Conservation (phyloP, 2,329 filamentous ascomycete species). For the Nannizzia gypsea region DNA sequence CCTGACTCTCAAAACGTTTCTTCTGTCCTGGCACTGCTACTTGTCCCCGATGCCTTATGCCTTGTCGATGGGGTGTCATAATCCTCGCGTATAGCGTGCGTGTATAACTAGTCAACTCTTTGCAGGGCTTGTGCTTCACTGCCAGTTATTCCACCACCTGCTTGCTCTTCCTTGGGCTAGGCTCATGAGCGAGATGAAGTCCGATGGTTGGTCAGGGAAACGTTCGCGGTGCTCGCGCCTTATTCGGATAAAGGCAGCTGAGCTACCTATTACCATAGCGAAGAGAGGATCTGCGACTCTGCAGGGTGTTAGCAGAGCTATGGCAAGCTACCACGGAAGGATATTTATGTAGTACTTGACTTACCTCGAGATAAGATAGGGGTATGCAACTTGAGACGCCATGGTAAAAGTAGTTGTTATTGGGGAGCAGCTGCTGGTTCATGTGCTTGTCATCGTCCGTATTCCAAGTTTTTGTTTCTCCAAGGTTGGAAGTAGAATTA, state of each 20-base stretch:
- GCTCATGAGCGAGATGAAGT: constrained; percentile 22
- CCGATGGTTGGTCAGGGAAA: constrained; percentile 26
- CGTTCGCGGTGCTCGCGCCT: constrained; percentile 43
- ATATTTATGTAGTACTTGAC: neutral
- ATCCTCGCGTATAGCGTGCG: neutral
- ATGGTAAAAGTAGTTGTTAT: neutral
- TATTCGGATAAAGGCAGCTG: constrained; percentile 43
- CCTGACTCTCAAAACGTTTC: neutral
- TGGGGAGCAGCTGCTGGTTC: neutral
- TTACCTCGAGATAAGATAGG: constrained; percentile 10
- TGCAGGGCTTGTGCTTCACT: neutral
- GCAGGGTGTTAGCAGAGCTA: constrained; percentile 15
- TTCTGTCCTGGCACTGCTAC: neutral
- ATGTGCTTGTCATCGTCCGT: neutral
- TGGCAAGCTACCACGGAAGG: neutral
- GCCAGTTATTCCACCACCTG: constrained; percentile 32
- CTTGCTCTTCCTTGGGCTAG: constrained; percentile 23
- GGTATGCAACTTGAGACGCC: constrained; percentile 3
- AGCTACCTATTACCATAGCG: constrained; percentile 41
- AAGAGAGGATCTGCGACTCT: constrained; percentile 45
- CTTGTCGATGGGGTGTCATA: neutral
- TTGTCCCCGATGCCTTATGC: too few species aligned
- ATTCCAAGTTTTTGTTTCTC: neutral
- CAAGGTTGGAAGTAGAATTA: neutral
- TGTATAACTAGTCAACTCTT: neutral